Percentiles rank a stretch among this genome's conserved stretches.
Conservation (phyloP, 2,329 filamentous ascomycete genomes). For the Arthrobotrys megalospora region DNA sequence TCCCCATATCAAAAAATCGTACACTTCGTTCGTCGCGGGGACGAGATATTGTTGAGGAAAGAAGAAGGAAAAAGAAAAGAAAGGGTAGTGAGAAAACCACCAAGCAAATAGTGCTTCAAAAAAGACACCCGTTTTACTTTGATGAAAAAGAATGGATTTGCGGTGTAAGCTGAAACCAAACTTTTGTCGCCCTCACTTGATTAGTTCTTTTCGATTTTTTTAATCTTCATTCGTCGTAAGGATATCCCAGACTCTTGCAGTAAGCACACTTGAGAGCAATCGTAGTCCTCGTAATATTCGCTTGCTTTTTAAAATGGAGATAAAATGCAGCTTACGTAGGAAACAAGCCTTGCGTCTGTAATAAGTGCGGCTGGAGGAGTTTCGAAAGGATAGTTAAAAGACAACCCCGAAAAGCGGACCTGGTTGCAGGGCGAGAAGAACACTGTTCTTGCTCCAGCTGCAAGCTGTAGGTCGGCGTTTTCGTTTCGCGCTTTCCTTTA, state of each 20-base stretch:
- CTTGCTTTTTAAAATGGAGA: slow-evolving; percentile 38
- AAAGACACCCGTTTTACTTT: slow-evolving; percentile 52
- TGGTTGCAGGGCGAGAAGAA: slow-evolving; percentile 57
- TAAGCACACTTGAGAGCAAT: slow-evolving; percentile 30
- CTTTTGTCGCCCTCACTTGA: slow-evolving; percentile 27
- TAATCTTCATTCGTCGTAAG: slow-evolving; percentile 40
- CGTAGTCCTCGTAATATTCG: slow-evolving; percentile 58
- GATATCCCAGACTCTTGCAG: slow-evolving; percentile 50
- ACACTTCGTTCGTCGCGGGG: slow-evolving; percentile 29
- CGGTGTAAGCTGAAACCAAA: slow-evolving; percentile 45
- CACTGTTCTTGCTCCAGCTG: slow-evolving; percentile 46
- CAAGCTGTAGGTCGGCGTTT: slow-evolving; percentile 61
- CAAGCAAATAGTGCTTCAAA: slow-evolving; percentile 46
- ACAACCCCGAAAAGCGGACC: slow-evolving; percentile 51
- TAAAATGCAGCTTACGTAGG: slow-evolving; percentile 60
- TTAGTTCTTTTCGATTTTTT: slow-evolving; percentile 33
- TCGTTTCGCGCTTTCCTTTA: slow-evolving; percentile 34
- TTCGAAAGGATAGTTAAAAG: slow-evolving; percentile 37
- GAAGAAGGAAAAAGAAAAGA: slow-evolving; percentile 36
- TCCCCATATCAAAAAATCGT: slow-evolving; percentile 24
- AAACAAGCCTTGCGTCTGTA: slow-evolving; percentile 32
- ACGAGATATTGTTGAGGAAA: slow-evolving; percentile 45
- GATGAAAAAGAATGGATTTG: slow-evolving; percentile 45
- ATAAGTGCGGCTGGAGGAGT: slow-evolving; percentile 54
- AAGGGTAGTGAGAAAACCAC: slow-evolving; percentile 34